Conservation (phyloP, 2,329 filamentous ascomycete genomes). For the Exophiala xenobiotica region DNA sequence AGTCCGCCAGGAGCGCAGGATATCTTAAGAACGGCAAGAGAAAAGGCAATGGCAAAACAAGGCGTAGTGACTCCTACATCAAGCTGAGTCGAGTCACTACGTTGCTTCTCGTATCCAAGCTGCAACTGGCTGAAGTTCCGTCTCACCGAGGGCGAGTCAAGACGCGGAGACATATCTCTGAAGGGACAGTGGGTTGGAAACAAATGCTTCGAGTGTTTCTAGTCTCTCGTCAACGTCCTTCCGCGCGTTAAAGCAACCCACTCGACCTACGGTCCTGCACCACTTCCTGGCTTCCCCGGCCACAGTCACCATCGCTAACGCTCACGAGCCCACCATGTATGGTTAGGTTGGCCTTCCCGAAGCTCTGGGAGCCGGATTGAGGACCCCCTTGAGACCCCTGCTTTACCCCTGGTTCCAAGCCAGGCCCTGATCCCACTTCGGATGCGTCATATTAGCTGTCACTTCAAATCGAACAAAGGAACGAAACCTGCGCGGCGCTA, state of each 20-base stretch:
- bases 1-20: not conserved
- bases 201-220: slow-evolving; percentile 13
- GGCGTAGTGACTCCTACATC: too few relatives aligned
- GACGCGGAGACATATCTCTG: too few relatives aligned
- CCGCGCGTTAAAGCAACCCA: slow-evolving; percentile 4
- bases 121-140: not conserved
- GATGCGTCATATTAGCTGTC: slow-evolving; percentile 8
- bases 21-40: too few relatives aligned
- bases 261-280: not conserved
- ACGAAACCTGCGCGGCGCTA: not conserved
- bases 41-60: too few relatives aligned
- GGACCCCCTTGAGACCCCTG: not conserved
- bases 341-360: slow-evolving; percentile 1
- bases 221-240: slow-evolving; percentile 9
- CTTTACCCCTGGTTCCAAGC: not conserved
- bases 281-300: slow-evolving; percentile 4
- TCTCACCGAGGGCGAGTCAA: too few relatives aligned
- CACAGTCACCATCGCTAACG: not conserved
- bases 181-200: not conserved
- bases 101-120: not conserved
- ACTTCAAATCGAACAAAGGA: slow-evolving; percentile 1
- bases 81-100: too few relatives aligned
- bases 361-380: slow-evolving; percentile 1
- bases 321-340: not conserved
- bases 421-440: not conserved